Percentiles rank a stretch among this genome's conserved stretches.
phyloP scores from a whole-genome alignment of 768 basidiomycete species.

The Tulasnella sp. region DNA sequence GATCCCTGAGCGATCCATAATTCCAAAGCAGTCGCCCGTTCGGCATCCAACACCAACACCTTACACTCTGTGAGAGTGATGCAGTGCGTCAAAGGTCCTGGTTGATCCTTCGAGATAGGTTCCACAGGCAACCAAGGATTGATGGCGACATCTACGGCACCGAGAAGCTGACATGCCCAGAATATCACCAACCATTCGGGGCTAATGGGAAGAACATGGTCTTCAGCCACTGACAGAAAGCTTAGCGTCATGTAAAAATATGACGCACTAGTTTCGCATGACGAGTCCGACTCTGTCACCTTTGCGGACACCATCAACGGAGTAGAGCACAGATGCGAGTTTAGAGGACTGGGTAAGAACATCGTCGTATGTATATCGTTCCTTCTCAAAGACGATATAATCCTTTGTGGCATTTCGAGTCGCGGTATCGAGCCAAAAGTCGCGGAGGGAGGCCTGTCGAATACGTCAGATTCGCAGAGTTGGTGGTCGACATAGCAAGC shows the following conservation, averaged over 20 bases:
- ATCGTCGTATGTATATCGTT: conserved; percentile 40
- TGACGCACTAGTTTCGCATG: conserved; percentile 40
- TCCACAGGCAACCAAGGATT: conserved; percentile 36
- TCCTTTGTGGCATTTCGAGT: conserved; percentile 35
- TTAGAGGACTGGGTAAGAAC: conserved; percentile 36
- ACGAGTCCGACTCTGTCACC: conserved; percentile 45
- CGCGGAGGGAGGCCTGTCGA: conserved; percentile 34
- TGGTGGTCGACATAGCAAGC: too few species aligned
- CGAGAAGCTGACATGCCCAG: conserved; percentile 55
- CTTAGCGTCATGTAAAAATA: too few species aligned
- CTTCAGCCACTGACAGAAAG: too few species aligned
- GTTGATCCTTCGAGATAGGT: conserved; percentile 23
- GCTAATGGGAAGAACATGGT: too few species aligned
- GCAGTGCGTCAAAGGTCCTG: conserved; percentile 35
- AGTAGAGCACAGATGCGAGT: conserved; percentile 36
- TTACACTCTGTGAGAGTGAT: conserved; percentile 44
- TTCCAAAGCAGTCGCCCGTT: conserved; percentile 43
- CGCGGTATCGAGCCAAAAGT: conserved; percentile 42
- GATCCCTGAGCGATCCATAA: conserved; percentile 19
- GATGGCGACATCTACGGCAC: conserved; percentile 49
- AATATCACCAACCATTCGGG: conserved; percentile 40
- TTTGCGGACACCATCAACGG: conserved; percentile 41
- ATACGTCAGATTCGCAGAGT: too few species aligned
- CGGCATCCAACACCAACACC: conserved; percentile 46
- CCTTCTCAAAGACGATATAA: conserved; percentile 47